These are phyloP conservation scores for Trichocladium antarcticum DNA, from an alignment of 495 filamentous ascomycete species.

Conservation along the genomic window DNA sequence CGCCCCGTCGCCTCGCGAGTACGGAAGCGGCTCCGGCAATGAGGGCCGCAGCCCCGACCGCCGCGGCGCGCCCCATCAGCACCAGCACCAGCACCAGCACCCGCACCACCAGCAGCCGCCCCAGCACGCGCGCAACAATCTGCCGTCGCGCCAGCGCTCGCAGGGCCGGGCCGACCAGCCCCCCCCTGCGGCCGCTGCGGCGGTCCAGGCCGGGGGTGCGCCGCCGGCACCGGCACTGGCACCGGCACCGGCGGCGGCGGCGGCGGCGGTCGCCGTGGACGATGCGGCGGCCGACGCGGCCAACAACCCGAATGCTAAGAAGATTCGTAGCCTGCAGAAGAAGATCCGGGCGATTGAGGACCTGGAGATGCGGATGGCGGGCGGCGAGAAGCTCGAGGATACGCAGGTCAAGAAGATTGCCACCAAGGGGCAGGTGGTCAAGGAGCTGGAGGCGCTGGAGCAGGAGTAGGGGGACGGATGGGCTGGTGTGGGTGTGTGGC, in stretches of 20 bases:
- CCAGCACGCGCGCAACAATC: background rate
- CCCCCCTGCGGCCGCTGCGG: slow-evolving; percentile 32
- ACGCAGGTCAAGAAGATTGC: slow-evolving; percentile 98
- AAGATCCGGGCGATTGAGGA: slow-evolving; percentile 97
- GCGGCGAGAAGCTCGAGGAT: slow-evolving; percentile 92
- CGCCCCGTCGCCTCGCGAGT: slow-evolving; percentile 33
- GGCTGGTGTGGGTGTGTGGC: too few species aligned
- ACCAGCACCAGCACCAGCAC: background rate
- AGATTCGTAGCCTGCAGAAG: slow-evolving; percentile 81
- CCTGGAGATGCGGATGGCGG: slow-evolving; percentile 86
- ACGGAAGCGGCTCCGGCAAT: slow-evolving; percentile 28
- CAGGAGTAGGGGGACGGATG: slow-evolving; percentile 16
- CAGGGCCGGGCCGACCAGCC: slow-evolving; percentile 31
- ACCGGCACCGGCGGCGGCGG: too few species aligned
- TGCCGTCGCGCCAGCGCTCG: slow-evolving; percentile 26
- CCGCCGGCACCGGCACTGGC: too few species aligned
- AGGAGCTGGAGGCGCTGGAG: slow-evolving; percentile 55
- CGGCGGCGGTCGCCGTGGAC: slow-evolving; percentile 20
- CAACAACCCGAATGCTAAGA: slow-evolving; percentile 64
- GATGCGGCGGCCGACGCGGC: too few species aligned
- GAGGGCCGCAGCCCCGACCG: slow-evolving; percentile 57
- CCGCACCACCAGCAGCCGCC: too few species aligned
- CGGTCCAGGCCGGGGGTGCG: too few species aligned
- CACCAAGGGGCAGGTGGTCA: slow-evolving; percentile 70
- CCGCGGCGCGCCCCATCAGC: slow-evolving; percentile 34